Base-by-base conservation (phyloP, 2,329 filamentous ascomycete genomes). In the Colletotrichum aenigma region DNA sequence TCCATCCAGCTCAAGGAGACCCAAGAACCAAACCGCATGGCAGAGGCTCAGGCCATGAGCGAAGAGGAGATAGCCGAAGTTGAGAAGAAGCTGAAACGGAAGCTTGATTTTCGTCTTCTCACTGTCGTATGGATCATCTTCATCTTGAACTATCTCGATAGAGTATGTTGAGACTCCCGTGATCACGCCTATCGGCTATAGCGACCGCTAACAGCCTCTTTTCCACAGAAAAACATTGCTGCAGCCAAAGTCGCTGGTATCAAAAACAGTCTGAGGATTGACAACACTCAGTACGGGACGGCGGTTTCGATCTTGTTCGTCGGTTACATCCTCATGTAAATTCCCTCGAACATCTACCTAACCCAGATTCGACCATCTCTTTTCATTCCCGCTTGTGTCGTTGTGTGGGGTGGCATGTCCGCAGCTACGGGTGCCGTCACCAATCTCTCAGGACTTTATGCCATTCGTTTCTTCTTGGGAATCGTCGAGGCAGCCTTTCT, bases 381-480 rank as follows among this genome's bases (percentile, higher is more conserved):
- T 78, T 5, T 76, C 71, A 43, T 84, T 81, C 70, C 77, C 82
- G 86, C 85, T 76, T 88, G 87, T 76, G 84, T 67, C 38, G 69
- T 74, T 13, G 36, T 67, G 9, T 74, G 71, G 71, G 71, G 71
- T 32, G 55, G 69, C 9, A 67, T 74, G 28, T 74, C 71, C 21
- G 71, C 78, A 8, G 78, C 79, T 13, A 85, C 84, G 8, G 83
- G 80, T 15, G 79, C 79, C 4, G 81, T 80, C 6, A 78, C 81
- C 28, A 83, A 78, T 76, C 86, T 82, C 62, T 79, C 79, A 8
- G 84, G 83, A 28, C 78, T 86, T 52, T 78, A 86, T 1, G 82
- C 80, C 9, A 80, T 82, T 48, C 79, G 85, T 43, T 85, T 86
- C 77, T 82, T 84, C 72, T 78, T 86, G 4, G 85, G 85, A 21